Conservation (phyloP, 495 filamentous ascomycete species). For the Aspergillus indologenus region DNA sequence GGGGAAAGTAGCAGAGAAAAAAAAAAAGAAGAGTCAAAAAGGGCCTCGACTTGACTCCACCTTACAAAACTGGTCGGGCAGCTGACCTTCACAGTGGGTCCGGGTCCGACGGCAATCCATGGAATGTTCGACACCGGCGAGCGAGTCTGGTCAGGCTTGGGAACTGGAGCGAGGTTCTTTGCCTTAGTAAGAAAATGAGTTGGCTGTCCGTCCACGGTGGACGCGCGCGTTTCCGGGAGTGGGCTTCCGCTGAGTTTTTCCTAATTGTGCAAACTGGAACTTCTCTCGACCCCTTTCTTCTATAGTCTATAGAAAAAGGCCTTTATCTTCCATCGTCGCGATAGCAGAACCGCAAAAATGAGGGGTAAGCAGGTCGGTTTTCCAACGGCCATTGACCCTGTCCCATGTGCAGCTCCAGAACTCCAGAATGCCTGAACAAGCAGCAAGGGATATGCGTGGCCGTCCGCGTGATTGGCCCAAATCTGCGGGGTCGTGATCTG, state of each 20-base stretch:
- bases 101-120: conserved; percentile 21
- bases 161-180: neutral
- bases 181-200: neutral
- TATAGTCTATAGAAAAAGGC: too few relatives aligned
- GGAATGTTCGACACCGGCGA: conserved; percentile 22
- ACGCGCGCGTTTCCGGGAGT: too few relatives aligned
- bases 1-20: neutral
- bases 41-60: conserved; percentile 19
- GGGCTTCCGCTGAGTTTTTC: neutral
- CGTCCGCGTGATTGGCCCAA: conserved; percentile 8
- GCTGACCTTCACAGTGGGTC: conserved; percentile 23
- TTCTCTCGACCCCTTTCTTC: neutral
- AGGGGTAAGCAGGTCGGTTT: neutral
- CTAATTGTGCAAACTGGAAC: too few relatives aligned
- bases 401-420: conserved; percentile 4
- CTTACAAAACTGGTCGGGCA: conserved; percentile 17
- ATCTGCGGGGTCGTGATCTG: conserved; percentile 20
- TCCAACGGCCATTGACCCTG: neutral
- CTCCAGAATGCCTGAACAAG: conserved; percentile 2
- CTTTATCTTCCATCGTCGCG: too few relatives aligned
- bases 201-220: too few relatives aligned
- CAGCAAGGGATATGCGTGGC: conserved; percentile 10
- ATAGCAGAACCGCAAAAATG: too few relatives aligned
- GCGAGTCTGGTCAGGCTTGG: neutral
- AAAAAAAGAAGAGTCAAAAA: neutral